phyloP scores from a whole-genome alignment of 2,329 filamentous ascomycete genomes.

The Knoxdaviesia proteae region DNA sequence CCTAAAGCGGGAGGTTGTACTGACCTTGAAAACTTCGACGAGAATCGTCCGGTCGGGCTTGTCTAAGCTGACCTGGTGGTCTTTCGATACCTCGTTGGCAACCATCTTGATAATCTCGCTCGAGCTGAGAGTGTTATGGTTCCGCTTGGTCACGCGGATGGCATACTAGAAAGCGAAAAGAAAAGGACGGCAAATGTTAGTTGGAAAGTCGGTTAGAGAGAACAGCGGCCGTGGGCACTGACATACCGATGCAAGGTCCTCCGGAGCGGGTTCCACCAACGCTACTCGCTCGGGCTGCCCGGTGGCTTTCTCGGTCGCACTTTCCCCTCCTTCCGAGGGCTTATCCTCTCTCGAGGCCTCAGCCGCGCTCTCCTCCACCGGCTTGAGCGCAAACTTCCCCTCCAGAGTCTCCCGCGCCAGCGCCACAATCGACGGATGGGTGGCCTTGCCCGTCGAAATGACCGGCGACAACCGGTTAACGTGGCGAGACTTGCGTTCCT shows the following conservation, averaged over 20 bases:
- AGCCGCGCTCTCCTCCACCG: not conserved
- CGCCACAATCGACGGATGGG: slow-evolving; percentile 43
- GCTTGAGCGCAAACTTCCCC: slow-evolving; percentile 34
- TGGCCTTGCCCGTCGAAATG: slow-evolving; percentile 38
- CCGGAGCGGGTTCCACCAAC: too few species aligned
- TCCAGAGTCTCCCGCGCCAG: slow-evolving; percentile 41
- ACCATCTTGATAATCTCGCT: slow-evolving; percentile 51
- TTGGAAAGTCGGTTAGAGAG: not conserved
- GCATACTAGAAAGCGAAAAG: slow-evolving; percentile 39
- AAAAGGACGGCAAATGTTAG: not conserved
- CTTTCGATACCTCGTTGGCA: slow-evolving; percentile 40
- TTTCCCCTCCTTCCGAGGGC: not conserved
- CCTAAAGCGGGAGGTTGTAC: slow-evolving; percentile 2
- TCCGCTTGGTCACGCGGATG: slow-evolving; percentile 61
- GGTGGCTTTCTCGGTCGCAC: not conserved
- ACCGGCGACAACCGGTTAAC: slow-evolving; percentile 37
- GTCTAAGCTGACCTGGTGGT: slow-evolving; percentile 58
- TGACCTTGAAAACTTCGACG: slow-evolving; percentile 44
- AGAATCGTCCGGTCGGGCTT: slow-evolving; percentile 61
- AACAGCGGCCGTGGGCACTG: not conserved
- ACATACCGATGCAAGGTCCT: slow-evolving; percentile 16
- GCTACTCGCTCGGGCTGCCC: not conserved
- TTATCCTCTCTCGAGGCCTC: not conserved
- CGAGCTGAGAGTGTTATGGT: slow-evolving; percentile 47
- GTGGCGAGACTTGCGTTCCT: slow-evolving; percentile 29